Conservation (phyloP, 2,329 filamentous ascomycete genomes). For the Botrytis tulipae region DNA sequence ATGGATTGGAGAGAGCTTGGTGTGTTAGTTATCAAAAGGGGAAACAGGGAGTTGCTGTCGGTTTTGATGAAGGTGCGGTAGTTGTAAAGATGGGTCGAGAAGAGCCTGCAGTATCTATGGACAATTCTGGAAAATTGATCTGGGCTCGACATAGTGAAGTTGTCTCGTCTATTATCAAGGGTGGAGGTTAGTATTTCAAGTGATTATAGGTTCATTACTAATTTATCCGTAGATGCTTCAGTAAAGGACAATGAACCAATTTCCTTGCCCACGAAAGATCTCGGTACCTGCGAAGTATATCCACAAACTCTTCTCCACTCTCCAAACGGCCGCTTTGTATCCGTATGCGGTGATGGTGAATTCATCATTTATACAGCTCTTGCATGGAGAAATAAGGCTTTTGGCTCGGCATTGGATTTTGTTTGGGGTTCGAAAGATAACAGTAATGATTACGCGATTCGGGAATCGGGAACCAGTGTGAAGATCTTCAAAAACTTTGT, state of each 20-base stretch:
- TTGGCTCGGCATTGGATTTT: constrained; percentile 93
- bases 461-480: constrained; percentile 89
- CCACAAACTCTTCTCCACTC: constrained; percentile 92
- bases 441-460: constrained; percentile 96
- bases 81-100: constrained; percentile 97
- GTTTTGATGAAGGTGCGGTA: constrained; percentile 96
- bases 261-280: constrained; percentile 84
- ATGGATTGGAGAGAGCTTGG: constrained; percentile 94
- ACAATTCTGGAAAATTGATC: constrained; percentile 89
- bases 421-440: constrained; percentile 97
- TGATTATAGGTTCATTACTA: constrained; percentile 27
- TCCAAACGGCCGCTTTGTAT: constrained; percentile 88
- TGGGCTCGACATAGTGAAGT: constrained; percentile 97
- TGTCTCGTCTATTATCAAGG: constrained; percentile 91
- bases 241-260: constrained; percentile 89
- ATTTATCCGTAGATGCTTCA: constrained; percentile 58
- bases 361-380: constrained; percentile 99
- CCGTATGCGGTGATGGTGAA: constrained; percentile 91
- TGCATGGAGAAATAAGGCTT: constrained; percentile 96
- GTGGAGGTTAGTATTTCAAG: constrained; percentile 54
- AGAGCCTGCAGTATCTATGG: constrained; percentile 97
- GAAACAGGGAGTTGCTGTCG: constrained; percentile 90
- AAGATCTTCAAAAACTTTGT: constrained; percentile 98
- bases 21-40: constrained; percentile 95
- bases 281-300: constrained; percentile 95